Base-by-base conservation (phyloP, 352 stramenopile genomes). In the Peronospora belbahrii region DNA sequence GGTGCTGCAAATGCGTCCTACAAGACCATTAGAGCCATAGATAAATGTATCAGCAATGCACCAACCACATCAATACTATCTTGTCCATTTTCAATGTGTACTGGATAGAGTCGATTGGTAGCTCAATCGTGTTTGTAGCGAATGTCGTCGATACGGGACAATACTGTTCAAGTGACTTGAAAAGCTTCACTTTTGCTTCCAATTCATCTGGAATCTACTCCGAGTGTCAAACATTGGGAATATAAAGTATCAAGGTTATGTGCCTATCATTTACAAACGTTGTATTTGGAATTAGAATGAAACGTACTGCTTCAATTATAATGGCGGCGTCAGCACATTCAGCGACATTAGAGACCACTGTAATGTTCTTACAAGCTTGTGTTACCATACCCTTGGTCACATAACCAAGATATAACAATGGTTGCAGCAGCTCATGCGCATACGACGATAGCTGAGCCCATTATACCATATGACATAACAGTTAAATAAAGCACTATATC, bases 381-480 rank as follows among this genome's bases (percentile, higher is more conserved):
- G 70, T 83, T 39, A 85, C 50, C 71, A 88, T 84, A 49, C 64
- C 74, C 62, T 85, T 82, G 54, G 74, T 83, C 19, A 85, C 74
- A 65, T 85, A 88, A 19, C 76, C 76, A 14, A 88, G 62, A 43
- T 83, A 72, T 45, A 83, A 56, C 56, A 88, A 58, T 43, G 76
- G 76, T 31, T 81, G 77, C 34, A 88, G 59, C 45, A 82, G 54
- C 42, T 85, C 74, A 35, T 78, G 83, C 37, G 68, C 68, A 39
- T 70, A 81, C 10, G 70, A 62, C 20, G 70, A 70, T 5, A 85
- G 48, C 73, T 85, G 40, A n/a, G n/a, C n/a, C n/a, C n/a, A n/a
- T n/a, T n/a, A n/a, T n/a, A n/a, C n/a, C n/a, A n/a, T n/a, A n/a
- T n/a, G n/a, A n/a, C n/a, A n/a, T n/a, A n/a, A n/a, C n/a, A n/a